These are phyloP conservation scores for Suhomyces xylopsoci DNA, from an alignment of 805 yeast genomes.

Conservation along the genomic window DNA sequence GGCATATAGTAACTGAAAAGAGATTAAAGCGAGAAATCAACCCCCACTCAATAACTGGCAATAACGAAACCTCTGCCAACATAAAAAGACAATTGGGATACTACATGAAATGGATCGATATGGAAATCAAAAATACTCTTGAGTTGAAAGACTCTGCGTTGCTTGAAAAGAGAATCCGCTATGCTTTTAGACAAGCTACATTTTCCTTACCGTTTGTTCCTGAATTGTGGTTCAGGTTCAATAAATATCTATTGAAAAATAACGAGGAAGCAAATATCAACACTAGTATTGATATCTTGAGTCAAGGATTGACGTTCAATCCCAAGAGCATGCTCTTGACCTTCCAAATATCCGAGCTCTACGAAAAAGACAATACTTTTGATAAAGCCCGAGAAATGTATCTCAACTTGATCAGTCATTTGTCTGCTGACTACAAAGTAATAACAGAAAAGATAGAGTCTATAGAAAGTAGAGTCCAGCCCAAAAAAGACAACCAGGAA, in stretches of 20 bases:
- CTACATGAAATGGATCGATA: constrained; percentile 75
- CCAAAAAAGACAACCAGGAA: background rate
- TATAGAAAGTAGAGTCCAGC: constrained; percentile 13
- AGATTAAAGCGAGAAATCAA: constrained; percentile 43
- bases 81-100: constrained; percentile 43
- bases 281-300: constrained; percentile 46
- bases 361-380: constrained; percentile 55
- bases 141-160: constrained; percentile 48
- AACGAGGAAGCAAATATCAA: constrained; percentile 40
- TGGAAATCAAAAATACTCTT: constrained; percentile 74
- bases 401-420: constrained; percentile 46
- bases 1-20: constrained; percentile 54
- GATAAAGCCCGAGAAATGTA: constrained; percentile 51
- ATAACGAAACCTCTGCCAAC: constrained; percentile 10
- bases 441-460: constrained; percentile 20
- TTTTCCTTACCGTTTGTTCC: constrained; percentile 62
- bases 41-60: constrained; percentile 22
- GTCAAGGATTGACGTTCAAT: constrained; percentile 57
- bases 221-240: constrained; percentile 72
- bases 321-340: constrained; percentile 68
- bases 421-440: constrained; percentile 37
- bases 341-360: constrained; percentile 64
- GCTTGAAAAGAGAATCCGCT: constrained; percentile 57
- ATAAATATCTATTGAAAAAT: constrained; percentile 30
- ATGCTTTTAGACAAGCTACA: constrained; percentile 70